Evolutionary conservation across 2,329 filamentous ascomycete species (phyloP), one percentile per base, ranked within the genome.

Genomic region (Didymellaceae sp.): DNA sequence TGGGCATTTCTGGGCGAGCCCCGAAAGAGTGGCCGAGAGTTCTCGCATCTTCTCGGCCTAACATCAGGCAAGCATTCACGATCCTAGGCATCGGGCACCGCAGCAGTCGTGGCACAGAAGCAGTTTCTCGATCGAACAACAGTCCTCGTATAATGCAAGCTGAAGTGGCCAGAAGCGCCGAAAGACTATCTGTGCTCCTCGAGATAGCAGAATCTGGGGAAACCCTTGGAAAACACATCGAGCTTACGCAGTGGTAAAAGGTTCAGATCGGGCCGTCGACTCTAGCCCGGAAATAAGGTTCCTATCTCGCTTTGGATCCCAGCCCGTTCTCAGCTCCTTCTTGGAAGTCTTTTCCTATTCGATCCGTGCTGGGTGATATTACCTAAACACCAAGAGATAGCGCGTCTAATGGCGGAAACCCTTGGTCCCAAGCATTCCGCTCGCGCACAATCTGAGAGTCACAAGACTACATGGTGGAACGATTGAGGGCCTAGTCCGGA

Each of bases 351-450:
- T 18, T 16, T 34, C 32, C 17, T 8, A 34, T 35, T 37, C 33
- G 43, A 43, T 34, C 49, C 38, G 38, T 24, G 28, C 43, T 43
- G 38, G 21, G 31, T 38, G 38, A 21, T 20, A 37, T 52, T 52
- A 52, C 42, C 48, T 45, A 45, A 41, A 37, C 31, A 25, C 35
- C 25, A 32, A 52, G 32, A 26, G 35, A 45, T 35, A 28, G 42
- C 38, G 37, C 37, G 32, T 34, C 18, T 26, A 25, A 45, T 47
- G 48, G 60, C 60, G 60, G 60, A 55, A 61, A 55, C 31, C 45
- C 59, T 62, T 61, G 59, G 57, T 38, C 35, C 55, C 57, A 58
- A 58, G 57, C 55, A 55, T 55, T 58, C 59, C 59, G 59, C 59
- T 21, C 39, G 47, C 41, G 41, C 34, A 45, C 18, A 30, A 25